Evolutionary conservation across 441 rosid species (phyloP).

Genomic region (Jatropha podagrica): DNA sequence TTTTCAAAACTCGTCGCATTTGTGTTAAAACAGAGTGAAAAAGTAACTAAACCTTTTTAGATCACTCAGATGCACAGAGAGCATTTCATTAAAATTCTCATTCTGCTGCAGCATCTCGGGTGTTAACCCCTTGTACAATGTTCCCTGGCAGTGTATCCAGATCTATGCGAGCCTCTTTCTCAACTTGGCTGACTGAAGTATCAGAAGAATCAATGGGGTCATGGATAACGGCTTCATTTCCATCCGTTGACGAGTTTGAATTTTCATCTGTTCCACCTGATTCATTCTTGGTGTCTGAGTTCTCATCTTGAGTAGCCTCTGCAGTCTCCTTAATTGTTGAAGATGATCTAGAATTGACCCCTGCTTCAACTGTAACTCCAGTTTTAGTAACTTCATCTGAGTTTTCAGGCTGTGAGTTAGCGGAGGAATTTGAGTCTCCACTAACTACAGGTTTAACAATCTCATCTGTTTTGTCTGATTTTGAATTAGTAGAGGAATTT

Average conservation of each 20-base stretch:
- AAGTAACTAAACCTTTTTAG: conserved; percentile 16
- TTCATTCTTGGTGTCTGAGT: conserved; percentile 25
- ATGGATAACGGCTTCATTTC: conserved; percentile 24
- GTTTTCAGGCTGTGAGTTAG: conserved; percentile 26
- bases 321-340: conserved; percentile 17
- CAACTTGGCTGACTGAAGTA: conserved; percentile 40
- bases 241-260: conserved; percentile 24
- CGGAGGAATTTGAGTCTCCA: conserved; percentile 25
- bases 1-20: conserved; percentile 8
- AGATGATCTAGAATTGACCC: conserved; percentile 27
- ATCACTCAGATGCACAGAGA: conserved; percentile 21
- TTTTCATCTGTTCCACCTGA: conserved; percentile 37
- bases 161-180: conserved; percentile 47
- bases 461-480: conserved; percentile 25
- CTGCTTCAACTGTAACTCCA: conserved; percentile 34
- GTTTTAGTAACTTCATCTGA: conserved; percentile 25
- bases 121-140: conserved; percentile 33
- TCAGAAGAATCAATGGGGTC: conserved; percentile 43
- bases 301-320: conserved; percentile 27
- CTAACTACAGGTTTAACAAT: conserved; percentile 28
- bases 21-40: conserved; percentile 23
- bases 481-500: conserved; percentile 32
- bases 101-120: conserved; percentile 48
- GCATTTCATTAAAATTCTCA: conserved; percentile 19
- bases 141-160: conserved; percentile 52